Conservation (phyloP, 768 basidiomycete genomes). For the Hericium rajendrae region DNA sequence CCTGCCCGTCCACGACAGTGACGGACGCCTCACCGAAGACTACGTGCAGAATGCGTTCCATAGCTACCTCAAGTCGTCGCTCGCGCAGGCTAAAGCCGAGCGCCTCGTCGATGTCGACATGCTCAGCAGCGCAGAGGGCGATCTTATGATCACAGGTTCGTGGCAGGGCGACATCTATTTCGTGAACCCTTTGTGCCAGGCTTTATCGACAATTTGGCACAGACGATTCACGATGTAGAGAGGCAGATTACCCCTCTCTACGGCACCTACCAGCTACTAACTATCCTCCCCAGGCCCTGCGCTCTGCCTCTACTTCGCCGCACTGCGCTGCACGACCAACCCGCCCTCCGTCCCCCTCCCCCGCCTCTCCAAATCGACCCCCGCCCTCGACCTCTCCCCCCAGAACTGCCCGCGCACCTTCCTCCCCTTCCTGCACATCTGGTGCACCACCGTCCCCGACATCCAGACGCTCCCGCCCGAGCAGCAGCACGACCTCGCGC, state of each 20-base stretch:
- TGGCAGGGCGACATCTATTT: background rate
- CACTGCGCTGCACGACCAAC: constrained; percentile 60
- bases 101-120: constrained; percentile 61
- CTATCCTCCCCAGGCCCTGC: constrained; percentile 48
- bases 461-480: constrained; percentile 58
- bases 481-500: constrained; percentile 73
- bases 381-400: constrained; percentile 50
- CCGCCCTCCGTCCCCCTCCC: constrained; percentile 81
- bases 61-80: constrained; percentile 68
- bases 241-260: no score
- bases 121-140: constrained; percentile 67
- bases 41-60: constrained; percentile 75
- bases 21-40: constrained; percentile 44
- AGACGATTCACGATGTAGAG: no score
- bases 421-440: constrained; percentile 59
- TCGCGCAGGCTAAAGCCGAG: constrained; percentile 69
- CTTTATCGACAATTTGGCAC: background rate
- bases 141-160: constrained; percentile 80
- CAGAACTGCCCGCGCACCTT: constrained; percentile 66
- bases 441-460: constrained; percentile 53
- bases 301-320: constrained; percentile 77
- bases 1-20: constrained; percentile 8
- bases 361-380: constrained; percentile 33
- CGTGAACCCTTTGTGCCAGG: background rate
- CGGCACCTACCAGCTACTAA: no score